Evolutionary conservation across 1,284 basidiomycete species (phyloP).

Genomic region (Pterula multifida): DNA sequence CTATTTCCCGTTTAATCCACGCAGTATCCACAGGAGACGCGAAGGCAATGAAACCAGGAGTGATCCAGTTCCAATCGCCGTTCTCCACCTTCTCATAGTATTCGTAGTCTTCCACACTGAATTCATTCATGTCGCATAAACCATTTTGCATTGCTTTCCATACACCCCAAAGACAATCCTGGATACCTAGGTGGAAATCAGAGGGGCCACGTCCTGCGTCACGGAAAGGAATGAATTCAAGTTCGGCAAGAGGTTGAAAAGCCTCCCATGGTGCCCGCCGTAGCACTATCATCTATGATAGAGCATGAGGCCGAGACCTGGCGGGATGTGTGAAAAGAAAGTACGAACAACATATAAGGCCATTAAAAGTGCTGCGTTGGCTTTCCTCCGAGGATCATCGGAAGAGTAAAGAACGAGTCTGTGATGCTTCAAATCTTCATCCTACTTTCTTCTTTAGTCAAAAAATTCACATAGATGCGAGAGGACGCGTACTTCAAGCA

Average conservation of each 20-base stretch:
- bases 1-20: constrained; percentile 65
- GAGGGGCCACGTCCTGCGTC: constrained; percentile 91
- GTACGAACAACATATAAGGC: constrained; percentile 76
- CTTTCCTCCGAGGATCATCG: constrained; percentile 76
- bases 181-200: constrained; percentile 87
- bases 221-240: constrained; percentile 91
- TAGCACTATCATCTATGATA: constrained; percentile 80
- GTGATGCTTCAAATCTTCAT: constrained; percentile 52
- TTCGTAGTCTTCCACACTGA: constrained; percentile 84
- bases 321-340: constrained; percentile 1
- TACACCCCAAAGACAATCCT: constrained; percentile 91
- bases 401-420: constrained; percentile 86
- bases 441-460: constrained; percentile 35
- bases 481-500: constrained; percentile 54
- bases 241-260: constrained; percentile 81
- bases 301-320: neutral
- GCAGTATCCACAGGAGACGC: constrained; percentile 81
- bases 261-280: constrained; percentile 90
- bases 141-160: constrained; percentile 89
- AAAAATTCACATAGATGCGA: constrained; percentile 15
- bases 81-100: constrained; percentile 92
- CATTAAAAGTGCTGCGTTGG: constrained; percentile 88
- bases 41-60: constrained; percentile 89
- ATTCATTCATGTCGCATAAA: constrained; percentile 86
- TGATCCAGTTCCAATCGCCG: constrained; percentile 97